Base-by-base conservation (phyloP, 306 rosid genomes). In the Cercis canadensis region DNA sequence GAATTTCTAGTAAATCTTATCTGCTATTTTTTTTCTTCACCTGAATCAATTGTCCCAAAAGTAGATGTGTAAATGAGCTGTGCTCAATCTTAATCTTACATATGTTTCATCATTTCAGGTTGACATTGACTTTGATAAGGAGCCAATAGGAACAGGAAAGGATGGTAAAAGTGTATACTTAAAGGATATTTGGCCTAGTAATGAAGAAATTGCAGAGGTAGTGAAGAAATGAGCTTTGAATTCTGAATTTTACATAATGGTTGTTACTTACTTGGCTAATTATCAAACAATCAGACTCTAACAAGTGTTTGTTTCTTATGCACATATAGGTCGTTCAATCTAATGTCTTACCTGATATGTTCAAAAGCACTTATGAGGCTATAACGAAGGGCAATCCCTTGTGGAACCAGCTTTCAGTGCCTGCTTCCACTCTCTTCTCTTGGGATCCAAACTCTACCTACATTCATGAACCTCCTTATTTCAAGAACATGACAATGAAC, bases 111-210 rank as follows among this genome's bases (percentile, higher is more conserved):
- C 54, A 43, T 70, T 69, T 21, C 68, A 75, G 88, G 86, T 77
- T 70, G 86, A 81, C 74, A 78, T 81, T 62, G 78, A 81, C 67
- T 85, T 85, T 50, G 68, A 67, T 2, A 68, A 59, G 67, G 80
- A 85, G 44, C 84, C 89, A 57, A 59, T 81, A 32, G 89, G 80
- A 58, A 67, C 14, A 29, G 80, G 77, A 53, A 80, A 83, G 60
- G 77, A 83, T 60, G 79, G 82, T 12, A 78, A 54, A 12, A 37
- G 24, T 41, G 82, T 83, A 36, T 86, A 47, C 63, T 77, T 74
- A 11, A 80, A 43, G 70, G 82, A 86, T 63, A 71, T 86, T 19
- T 83, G 86, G 84, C 90, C 90, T 8, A 65, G 76, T 66, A 83
- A 69, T 17, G 70, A 86, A 67, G 85, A 83, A 67, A 74, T 86